phyloP scores from a whole-genome alignment of 352 stramenopile species.

The Phytophthora pini region DNA sequence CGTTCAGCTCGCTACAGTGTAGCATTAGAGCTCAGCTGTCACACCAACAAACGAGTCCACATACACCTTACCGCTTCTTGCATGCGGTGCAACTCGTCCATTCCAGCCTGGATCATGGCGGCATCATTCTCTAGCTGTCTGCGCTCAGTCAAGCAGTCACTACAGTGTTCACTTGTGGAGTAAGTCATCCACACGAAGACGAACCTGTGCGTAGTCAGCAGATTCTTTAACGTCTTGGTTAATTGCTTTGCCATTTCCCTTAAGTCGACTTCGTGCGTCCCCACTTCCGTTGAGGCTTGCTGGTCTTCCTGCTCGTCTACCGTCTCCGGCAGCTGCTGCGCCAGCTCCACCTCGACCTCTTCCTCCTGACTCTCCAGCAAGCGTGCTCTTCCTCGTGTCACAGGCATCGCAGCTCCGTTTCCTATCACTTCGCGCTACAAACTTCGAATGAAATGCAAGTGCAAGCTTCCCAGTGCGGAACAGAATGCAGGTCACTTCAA shows the following conservation, averaged over 20 bases:
- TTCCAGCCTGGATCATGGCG: slow-evolving; percentile 59
- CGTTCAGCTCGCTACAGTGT: slow-evolving; percentile 40
- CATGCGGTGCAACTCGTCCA: slow-evolving; percentile 60
- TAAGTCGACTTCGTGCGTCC: slow-evolving; percentile 29
- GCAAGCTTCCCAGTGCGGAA: slow-evolving; percentile 13
- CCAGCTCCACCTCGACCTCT: slow-evolving; percentile 21
- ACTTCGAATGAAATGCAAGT: slow-evolving; percentile 22
- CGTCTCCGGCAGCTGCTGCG: slow-evolving; percentile 17
- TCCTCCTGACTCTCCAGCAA: slow-evolving; percentile 39
- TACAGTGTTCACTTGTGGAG: too few species aligned
- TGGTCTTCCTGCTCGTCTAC: slow-evolving; percentile 26
- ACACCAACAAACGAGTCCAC: not conserved
- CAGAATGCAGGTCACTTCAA: slow-evolving; percentile 52
- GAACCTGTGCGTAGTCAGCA: slow-evolving; percentile 41
- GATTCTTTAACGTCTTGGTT: slow-evolving; percentile 41
- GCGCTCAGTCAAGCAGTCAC: not conserved
- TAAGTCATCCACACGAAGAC: slow-evolving; percentile 8
- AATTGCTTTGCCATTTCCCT: slow-evolving; percentile 43
- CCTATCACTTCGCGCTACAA: slow-evolving; percentile 18
- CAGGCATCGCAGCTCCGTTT: slow-evolving; percentile 30
- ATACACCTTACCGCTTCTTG: slow-evolving; percentile 54
- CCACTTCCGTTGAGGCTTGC: slow-evolving; percentile 14
- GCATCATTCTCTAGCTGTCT: slow-evolving; percentile 66
- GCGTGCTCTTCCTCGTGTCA: slow-evolving; percentile 42
- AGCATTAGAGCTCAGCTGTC: not conserved